Percentiles rank a stretch among this genome's conserved stretches.
Evolutionary conservation across 148 eudicot genomes (phyloP).

Genomic region (Persicaria tinctoria): DNA sequence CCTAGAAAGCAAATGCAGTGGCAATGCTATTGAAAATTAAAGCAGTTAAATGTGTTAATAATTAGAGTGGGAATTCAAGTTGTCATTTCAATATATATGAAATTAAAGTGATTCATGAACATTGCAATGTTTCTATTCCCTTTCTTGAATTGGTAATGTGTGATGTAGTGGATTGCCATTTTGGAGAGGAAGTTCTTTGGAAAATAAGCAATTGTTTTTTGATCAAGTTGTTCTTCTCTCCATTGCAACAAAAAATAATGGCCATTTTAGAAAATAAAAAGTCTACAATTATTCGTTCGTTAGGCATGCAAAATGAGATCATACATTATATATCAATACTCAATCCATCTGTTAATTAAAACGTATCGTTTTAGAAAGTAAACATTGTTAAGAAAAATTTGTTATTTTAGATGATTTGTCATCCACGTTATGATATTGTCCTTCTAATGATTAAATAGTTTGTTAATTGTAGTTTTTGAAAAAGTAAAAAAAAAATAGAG

Average conservation of each 20-base stretch:
- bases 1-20: neutral
- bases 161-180: slow-evolving; percentile 4
- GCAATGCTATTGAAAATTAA: neutral
- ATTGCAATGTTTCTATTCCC: neutral
- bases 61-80: neutral
- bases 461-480: too few relatives aligned
- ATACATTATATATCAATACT: too few relatives aligned
- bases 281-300: neutral
- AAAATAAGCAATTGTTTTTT: neutral
- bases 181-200: neutral
- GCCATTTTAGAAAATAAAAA: neutral
- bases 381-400: too few relatives aligned
- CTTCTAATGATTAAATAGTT: too few relatives aligned
- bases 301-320: too few relatives aligned
- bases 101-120: neutral
- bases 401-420: too few relatives aligned
- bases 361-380: too few relatives aligned
- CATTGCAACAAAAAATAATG: neutral
- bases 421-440: too few relatives aligned
- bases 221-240: neutral
- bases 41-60: neutral
- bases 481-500: too few relatives aligned
- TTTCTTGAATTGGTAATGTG: slow-evolving; percentile 5
- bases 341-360: too few relatives aligned
- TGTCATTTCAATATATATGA: slow-evolving; percentile 2